Evolutionary conservation across 306 rosid genomes (phyloP).

Genomic region (Pueraria montana): DNA sequence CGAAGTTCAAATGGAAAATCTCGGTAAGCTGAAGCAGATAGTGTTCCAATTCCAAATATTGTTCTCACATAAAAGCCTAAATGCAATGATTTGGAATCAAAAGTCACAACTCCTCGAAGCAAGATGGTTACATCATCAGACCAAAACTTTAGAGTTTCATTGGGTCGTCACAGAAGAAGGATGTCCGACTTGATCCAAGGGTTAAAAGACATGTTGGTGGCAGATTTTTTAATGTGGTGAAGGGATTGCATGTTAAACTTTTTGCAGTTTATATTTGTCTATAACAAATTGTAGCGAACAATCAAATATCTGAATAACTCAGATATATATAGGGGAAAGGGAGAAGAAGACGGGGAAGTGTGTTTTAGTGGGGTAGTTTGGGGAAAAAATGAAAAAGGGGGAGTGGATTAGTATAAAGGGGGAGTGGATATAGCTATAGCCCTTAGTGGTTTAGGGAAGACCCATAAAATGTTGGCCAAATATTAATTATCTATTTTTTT

Average conservation of each 20-base stretch:
- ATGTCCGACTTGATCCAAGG: conserved; percentile 77
- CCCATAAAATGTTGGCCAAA: too few relatives aligned
- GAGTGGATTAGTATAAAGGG: too few relatives aligned
- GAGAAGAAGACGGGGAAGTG: too few relatives aligned
- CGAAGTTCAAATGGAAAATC: conserved; percentile 64
- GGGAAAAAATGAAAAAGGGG: too few relatives aligned
- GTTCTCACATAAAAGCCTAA: conserved; percentile 63
- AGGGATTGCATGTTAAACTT: conserved; percentile 41
- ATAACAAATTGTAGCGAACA: conserved; percentile 36
- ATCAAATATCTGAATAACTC: too few relatives aligned
- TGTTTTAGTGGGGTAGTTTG: too few relatives aligned
- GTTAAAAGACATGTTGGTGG: conserved; percentile 24
- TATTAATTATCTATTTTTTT: too few relatives aligned
- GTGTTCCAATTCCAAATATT: conserved; percentile 47
- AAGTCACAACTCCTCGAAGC: conserved; percentile 56
- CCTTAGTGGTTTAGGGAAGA: too few relatives aligned
- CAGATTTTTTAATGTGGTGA: conserved; percentile 42
- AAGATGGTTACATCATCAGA: conserved; percentile 69
- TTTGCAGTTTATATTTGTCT: conserved; percentile 23
- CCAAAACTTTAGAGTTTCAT: conserved; percentile 63
- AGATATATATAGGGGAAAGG: too few relatives aligned
- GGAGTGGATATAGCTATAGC: too few relatives aligned
- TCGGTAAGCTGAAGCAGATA: conserved; percentile 59
- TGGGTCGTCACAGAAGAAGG: conserved; percentile 80
- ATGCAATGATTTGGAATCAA: conserved; percentile 61